Evolutionary conservation across 768 basidiomycete species (phyloP), one percentile per base, ranked within the genome.

Genomic region (Agaricus sinodeliciosus): DNA sequence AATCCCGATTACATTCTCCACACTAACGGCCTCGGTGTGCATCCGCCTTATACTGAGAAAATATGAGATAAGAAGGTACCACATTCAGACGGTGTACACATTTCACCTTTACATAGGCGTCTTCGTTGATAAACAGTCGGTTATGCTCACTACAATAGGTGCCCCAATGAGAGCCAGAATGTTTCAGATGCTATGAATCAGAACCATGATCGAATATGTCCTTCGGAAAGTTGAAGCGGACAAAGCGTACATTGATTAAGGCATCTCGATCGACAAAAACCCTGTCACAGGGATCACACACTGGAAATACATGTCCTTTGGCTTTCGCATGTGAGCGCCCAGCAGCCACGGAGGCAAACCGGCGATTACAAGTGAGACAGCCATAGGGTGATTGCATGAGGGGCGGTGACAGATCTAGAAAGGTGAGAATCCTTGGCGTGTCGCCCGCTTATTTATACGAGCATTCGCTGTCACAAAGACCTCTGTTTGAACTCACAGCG

Each of bases 321-420:
- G 45, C 52, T 36, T 44, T 54, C 13, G 45, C 41, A 26, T 54
- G 52, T 28, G 52, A 47, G 45, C 41, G 45, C 43, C 37, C 36
- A 16, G 8, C 52, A 5, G 16, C 45, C 18, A 11, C 39, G 4
- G 45, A 11, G 18, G 45, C 25, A 35, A 42, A 47, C 28, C 35
- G 41, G 31, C 52, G 52, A 26, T 47, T 6, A 35, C 52, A 54
- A 42, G 41, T 44, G 31, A 54, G 52, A 39, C 52, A 54, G 8
- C 40, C 39, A 11, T 54, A 48, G 39, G 46, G 61, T 11, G 8
- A 7, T 11, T 8, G 31, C 8, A 31, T 7, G 11, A 11, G 31
- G 11, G 11, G 31, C 31, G 8, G 31, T 8, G 31, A 31, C 31
- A 31, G n/a, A n/a, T n/a, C n/a, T n/a, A n/a, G 3, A 11, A 31